Base-by-base conservation (phyloP, 495 filamentous ascomycete genomes). In the Aspergillus wentii region DNA sequence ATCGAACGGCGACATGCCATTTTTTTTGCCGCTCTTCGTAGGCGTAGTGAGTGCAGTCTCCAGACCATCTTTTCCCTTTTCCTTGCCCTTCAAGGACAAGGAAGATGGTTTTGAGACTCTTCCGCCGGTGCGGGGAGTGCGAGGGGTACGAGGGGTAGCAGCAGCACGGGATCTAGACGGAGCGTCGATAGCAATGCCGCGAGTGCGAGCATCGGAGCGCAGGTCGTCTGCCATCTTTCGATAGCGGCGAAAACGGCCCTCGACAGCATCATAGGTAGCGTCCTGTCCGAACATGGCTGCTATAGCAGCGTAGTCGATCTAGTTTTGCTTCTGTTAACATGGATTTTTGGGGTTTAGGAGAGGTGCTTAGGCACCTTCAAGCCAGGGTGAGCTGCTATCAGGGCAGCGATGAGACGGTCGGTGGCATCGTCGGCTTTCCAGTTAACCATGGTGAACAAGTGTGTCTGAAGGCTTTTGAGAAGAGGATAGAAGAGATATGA, bases 401-500 rank as follows among this genome's bases (percentile, higher is more conserved):
- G 33, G 4, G 56, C 41, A 5, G 51, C 60, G 3, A 68, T 10
- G 1, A 68, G 43, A 13, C 64, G 60, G 11, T 60, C 44, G 17
- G 40, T 52, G 7, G 53, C 44, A 3, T 59, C 53, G 0, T 43
- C 8, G 1, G 31, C 35, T 30, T 59, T 66, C 64, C 64, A 68
- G 29, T 68, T 61, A 2, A 68, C 52, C 64, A 68, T 68, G n/a
- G 40, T 57, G 41, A 16, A n/a, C n/a, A n/a, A n/a, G n/a, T n/a
- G n/a, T 23, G 21, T 18, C 16, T 35, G 26, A 15, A 9, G 27
- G 22, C 10, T n/a, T 17, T 13, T 25, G n/a, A 6, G n/a, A 6
- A 14, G 33, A 25, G n/a, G n/a, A n/a, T n/a, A n/a, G n/a, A n/a
- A n/a, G n/a, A n/a, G n/a, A n/a, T n/a, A n/a, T n/a, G n/a, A n/a